Evolutionary conservation across 805 yeast genomes (phyloP).

Genomic region (Lipomyces chichibuensis): DNA sequence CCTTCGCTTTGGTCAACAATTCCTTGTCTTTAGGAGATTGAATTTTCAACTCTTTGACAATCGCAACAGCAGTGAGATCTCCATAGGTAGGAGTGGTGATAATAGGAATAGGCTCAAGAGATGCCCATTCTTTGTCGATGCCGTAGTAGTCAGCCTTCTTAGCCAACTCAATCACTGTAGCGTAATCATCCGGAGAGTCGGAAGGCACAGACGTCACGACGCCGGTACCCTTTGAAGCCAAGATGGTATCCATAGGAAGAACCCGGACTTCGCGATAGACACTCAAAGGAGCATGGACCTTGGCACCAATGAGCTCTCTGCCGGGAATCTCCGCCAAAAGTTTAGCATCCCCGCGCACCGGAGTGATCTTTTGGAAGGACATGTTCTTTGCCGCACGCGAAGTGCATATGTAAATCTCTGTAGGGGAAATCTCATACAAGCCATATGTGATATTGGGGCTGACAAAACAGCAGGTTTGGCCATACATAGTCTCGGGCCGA

Average conservation of each 20-base stretch:
- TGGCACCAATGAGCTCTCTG: slow-evolving; percentile 77
- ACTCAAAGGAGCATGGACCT: slow-evolving; percentile 83
- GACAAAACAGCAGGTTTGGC: slow-evolving; percentile 97
- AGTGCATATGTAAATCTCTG: slow-evolving; percentile 79
- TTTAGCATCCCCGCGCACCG: slow-evolving; percentile 75
- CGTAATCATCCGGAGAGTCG: slow-evolving; percentile 97
- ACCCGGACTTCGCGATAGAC: slow-evolving; percentile 70
- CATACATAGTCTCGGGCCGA: slow-evolving; percentile 99
- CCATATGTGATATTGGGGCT: slow-evolving; percentile 94
- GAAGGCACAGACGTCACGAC: slow-evolving; percentile 98
- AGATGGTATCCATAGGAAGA: slow-evolving; percentile 95
- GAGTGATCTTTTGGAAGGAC: slow-evolving; percentile 92
- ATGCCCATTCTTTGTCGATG: slow-evolving; percentile 84
- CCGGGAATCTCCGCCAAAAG: slow-evolving; percentile 68
- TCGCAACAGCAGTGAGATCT: slow-evolving; percentile 77
- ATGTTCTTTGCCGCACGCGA: slow-evolving; percentile 96
- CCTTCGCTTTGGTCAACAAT: slow-evolving; percentile 89
- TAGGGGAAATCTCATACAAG: slow-evolving; percentile 73
- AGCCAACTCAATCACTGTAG: slow-evolving; percentile 79
- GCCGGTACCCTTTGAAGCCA: slow-evolving; percentile 96
- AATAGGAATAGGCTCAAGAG: slow-evolving; percentile 70
- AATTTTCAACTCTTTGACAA: slow-evolving; percentile 85
- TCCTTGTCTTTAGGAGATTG: slow-evolving; percentile 91
- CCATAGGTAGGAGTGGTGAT: slow-evolving; percentile 85
- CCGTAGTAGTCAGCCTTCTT: slow-evolving; percentile 90